Evolutionary conservation across 257 asterid species (phyloP).

Genomic region (Voacanga thouarsii): DNA sequence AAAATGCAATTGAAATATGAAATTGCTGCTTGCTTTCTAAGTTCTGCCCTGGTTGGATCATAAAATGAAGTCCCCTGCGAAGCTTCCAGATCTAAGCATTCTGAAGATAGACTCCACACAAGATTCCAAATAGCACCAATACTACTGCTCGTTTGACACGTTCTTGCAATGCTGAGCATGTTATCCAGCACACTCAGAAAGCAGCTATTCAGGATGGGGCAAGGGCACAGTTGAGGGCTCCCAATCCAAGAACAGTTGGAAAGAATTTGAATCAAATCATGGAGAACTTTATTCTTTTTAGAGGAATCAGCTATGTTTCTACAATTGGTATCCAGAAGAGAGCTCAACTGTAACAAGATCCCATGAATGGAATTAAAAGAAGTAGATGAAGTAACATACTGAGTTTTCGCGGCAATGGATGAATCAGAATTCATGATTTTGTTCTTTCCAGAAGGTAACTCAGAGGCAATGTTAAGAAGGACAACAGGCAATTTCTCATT

Average conservation of each 20-base stretch:
- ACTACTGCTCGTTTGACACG: conserved; percentile 49
- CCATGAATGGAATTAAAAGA: conserved; percentile 87
- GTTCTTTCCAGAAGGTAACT: conserved; percentile 47
- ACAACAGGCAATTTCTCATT: conserved; percentile 71
- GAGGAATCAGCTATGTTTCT: conserved; percentile 65
- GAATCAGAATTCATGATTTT: conserved; percentile 20
- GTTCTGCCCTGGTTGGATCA: conserved; percentile 80
- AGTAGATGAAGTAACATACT: conserved; percentile 30
- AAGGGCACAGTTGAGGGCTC: conserved; percentile 55
- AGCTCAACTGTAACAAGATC: conserved; percentile 70
- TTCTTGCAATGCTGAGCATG: conserved; percentile 76
- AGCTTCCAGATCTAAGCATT: conserved; percentile 56
- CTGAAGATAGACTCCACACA: conserved; percentile 68
- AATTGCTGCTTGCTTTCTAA: conserved; percentile 81
- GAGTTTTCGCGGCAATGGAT: conserved; percentile 16
- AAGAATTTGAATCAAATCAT: conserved; percentile 51
- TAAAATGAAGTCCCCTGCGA: conserved; percentile 40
- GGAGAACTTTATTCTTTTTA: conserved; percentile 55
- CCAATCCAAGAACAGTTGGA: conserved; percentile 71
- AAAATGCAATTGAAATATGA: conserved; percentile 80
- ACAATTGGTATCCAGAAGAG: conserved; percentile 76
- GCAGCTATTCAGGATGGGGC: conserved; percentile 72
- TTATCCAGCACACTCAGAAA: conserved; percentile 59
- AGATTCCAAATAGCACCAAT: conserved; percentile 58
- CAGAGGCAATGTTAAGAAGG: conserved; percentile 66